Evolutionary conservation across 2,329 filamentous ascomycete species (phyloP).

Genomic region (Escovopsis weberi): DNA sequence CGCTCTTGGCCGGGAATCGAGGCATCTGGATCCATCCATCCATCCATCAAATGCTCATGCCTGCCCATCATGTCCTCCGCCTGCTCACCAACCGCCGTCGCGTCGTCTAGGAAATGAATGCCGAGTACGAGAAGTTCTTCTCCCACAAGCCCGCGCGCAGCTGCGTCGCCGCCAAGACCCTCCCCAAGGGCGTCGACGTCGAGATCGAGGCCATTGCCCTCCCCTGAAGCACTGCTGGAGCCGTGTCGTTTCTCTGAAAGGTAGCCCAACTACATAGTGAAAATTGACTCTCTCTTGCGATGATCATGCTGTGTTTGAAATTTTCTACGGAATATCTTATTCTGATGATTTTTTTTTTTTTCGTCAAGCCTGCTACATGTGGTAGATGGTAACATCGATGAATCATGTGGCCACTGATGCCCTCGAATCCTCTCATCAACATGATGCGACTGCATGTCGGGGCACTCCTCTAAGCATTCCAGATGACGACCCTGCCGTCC

Average conservation of each 20-base stretch:
- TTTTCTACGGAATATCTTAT: too few relatives aligned
- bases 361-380: too few relatives aligned
- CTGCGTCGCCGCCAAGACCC: conserved; percentile 79
- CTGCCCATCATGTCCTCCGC: not conserved
- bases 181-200: conserved; percentile 74
- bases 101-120: conserved; percentile 53
- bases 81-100: not conserved
- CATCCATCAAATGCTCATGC: not conserved
- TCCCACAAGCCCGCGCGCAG: conserved; percentile 72
- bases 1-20: too few relatives aligned
- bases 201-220: conserved; percentile 84
- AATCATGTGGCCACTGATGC: too few relatives aligned
- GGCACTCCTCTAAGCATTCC: conserved; percentile 31
- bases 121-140: conserved; percentile 73
- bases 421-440: too few relatives aligned
- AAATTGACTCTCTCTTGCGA: too few relatives aligned
- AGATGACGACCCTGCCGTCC: conserved; percentile 70
- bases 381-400: too few relatives aligned
- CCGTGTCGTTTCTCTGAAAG: too few relatives aligned
- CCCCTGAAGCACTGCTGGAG: conserved; percentile 25
- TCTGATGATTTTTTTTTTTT: too few relatives aligned
- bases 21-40: not conserved
- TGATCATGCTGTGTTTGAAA: too few relatives aligned
- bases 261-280: too few relatives aligned
- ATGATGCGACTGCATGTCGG: not conserved